phyloP scores from a whole-genome alignment of 2,329 filamentous ascomycete genomes.

The Gliomastix tumulicola region DNA sequence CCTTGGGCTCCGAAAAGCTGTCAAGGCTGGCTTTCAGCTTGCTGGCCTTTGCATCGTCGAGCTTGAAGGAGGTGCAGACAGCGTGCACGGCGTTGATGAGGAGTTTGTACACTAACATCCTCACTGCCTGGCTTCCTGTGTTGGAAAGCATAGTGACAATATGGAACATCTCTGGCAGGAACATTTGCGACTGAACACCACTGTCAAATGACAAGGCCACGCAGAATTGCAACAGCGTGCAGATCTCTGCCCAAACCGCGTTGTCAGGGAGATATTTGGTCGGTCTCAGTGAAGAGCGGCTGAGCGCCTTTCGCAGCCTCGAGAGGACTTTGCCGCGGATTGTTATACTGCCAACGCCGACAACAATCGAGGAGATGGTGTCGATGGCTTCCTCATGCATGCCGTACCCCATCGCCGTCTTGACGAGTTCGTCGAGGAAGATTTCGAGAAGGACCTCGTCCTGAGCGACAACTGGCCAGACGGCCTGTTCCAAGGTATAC shows the following conservation, averaged over 20 bases:
- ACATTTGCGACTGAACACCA: conserved; percentile 60
- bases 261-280: conserved; percentile 61
- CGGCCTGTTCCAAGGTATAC: conserved; percentile 55
- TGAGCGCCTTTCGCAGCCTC: conserved; percentile 58
- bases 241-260: conserved; percentile 62
- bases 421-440: conserved; percentile 60
- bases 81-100: conserved; percentile 63
- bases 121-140: conserved; percentile 50
- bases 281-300: conserved; percentile 59
- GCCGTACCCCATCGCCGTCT: conserved; percentile 51
- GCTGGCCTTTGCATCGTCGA: conserved; percentile 52
- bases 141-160: conserved; percentile 65
- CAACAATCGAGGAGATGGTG: conserved; percentile 54
- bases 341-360: conserved; percentile 58
- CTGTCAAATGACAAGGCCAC: conserved; percentile 62
- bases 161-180: conserved; percentile 63
- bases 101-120: conserved; percentile 53
- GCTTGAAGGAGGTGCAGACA: conserved; percentile 56
- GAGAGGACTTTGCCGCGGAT: conserved; percentile 59
- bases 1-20: conserved; percentile 51
- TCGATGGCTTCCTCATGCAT: conserved; percentile 53
- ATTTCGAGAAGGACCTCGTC: conserved; percentile 62
- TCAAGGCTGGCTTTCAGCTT: conserved; percentile 51
- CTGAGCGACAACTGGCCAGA: conserved; percentile 58
- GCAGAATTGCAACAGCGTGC: conserved; percentile 59